A percentile compares a stretch with the other conserved stretches of the same genome.
Conservation (phyloP, 208 protist genomes). For the Phytomonas sp. region DNA sequence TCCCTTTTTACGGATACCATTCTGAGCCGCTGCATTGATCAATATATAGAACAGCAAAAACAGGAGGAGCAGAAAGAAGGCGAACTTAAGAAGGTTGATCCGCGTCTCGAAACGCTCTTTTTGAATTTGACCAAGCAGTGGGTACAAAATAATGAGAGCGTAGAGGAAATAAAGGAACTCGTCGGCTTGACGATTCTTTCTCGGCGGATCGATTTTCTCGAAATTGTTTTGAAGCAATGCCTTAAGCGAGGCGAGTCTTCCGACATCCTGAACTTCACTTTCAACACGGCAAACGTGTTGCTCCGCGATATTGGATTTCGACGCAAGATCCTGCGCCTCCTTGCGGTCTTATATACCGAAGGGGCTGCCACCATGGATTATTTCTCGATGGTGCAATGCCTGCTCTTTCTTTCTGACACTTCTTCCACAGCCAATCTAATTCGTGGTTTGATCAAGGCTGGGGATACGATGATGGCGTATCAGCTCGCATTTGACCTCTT, state of each 20-base stretch:
- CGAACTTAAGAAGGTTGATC: slow-evolving; percentile 41
- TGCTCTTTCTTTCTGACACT: slow-evolving; percentile 92
- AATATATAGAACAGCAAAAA: slow-evolving; percentile 81
- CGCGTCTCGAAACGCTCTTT: slow-evolving; percentile 80
- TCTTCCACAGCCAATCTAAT: slow-evolving; percentile 77
- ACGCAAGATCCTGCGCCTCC: slow-evolving; percentile 74
- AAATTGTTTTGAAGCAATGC: slow-evolving; percentile 67
- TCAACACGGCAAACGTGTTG: slow-evolving; percentile 79
- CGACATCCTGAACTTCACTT: slow-evolving; percentile 89
- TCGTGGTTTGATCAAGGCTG: slow-evolving; percentile 49
- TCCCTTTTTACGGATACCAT: slow-evolving; percentile 86
- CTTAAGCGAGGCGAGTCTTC: slow-evolving; percentile 46
- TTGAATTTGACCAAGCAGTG: slow-evolving; percentile 65
- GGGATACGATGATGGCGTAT: slow-evolving; percentile 55
- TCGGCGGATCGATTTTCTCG: slow-evolving; percentile 78
- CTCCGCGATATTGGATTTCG: slow-evolving; percentile 80
- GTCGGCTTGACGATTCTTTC: slow-evolving; percentile 87
- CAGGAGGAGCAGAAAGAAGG: slow-evolving; percentile 40
- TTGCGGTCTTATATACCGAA: slow-evolving; percentile 84
- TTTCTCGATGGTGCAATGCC: slow-evolving; percentile 89
- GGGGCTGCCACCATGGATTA: slow-evolving; percentile 72
- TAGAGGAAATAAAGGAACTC: slow-evolving; percentile 67
- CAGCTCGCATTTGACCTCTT: slow-evolving; percentile 88
- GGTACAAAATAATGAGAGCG: slow-evolving; percentile 61
- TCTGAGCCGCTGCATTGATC: slow-evolving; percentile 92